Evolutionary conservation across 2,329 filamentous ascomycete species (phyloP).

Genomic region (Trichoderma aggressivum): DNA sequence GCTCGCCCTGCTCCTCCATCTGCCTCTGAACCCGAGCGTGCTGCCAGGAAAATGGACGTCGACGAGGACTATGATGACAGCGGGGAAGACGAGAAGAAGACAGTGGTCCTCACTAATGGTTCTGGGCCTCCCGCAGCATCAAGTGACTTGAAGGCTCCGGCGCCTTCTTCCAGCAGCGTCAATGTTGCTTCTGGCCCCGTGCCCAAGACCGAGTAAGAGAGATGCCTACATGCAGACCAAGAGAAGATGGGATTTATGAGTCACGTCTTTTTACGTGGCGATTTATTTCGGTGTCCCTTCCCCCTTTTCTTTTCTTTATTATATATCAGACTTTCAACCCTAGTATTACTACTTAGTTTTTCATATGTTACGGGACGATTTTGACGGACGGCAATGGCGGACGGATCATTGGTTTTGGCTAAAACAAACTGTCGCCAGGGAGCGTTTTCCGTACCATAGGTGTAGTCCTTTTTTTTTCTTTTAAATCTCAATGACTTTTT

Average conservation of each 20-base stretch:
- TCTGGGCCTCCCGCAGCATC: conserved; percentile 47
- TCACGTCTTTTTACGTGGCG: conserved; percentile 26
- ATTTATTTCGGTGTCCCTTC: neutral
- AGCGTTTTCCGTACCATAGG: conserved; percentile 27
- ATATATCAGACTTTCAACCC: conserved; percentile 9
- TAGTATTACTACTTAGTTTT: conserved; percentile 18
- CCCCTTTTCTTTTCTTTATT: conserved; percentile 6
- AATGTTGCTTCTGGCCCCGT: conserved; percentile 42
- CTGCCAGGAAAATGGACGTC: conserved; percentile 91
- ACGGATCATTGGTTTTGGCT: conserved; percentile 28
- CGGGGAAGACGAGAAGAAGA: conserved; percentile 77
- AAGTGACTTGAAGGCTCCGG: conserved; percentile 49
- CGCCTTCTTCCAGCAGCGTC: conserved; percentile 46
- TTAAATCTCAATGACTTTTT: neutral
- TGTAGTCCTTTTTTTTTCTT: conserved; percentile 15
- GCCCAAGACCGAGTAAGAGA: conserved; percentile 47
- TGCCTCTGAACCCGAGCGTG: conserved; percentile 70
- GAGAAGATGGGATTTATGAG: conserved; percentile 24
- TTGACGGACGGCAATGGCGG: conserved; percentile 18
- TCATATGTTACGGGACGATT: conserved; percentile 24
- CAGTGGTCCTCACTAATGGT: conserved; percentile 39
- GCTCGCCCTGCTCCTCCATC: conserved; percentile 49
- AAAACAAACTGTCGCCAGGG: conserved; percentile 25
- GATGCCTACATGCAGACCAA: neutral
- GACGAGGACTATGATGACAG: conserved; percentile 98